Percentiles rank a stretch among this genome's conserved stretches.
These are phyloP conservation scores for Rhizopus microsporus DNA, from an alignment of 371 early-diverging fungal genomes.

Conservation along the genomic window DNA sequence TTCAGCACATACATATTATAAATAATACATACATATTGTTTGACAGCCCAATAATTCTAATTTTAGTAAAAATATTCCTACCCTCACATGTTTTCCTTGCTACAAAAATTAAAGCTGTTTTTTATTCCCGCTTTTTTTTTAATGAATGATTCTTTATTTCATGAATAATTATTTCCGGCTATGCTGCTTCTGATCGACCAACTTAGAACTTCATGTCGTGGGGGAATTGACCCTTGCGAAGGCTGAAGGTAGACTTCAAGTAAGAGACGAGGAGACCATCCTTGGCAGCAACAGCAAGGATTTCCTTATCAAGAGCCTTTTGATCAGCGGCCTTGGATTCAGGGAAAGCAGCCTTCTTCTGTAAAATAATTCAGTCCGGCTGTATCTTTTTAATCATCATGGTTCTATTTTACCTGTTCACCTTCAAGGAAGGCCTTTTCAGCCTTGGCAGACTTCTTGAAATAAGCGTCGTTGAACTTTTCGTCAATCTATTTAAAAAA, in stretches of 20 bases:
- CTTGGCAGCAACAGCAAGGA: constrained; percentile 81
- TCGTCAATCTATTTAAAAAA: constrained; percentile 44
- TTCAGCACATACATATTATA: too few relatives aligned
- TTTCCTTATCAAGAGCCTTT: constrained; percentile 80
- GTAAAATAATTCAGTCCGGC: constrained; percentile 3
- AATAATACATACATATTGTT: background rate
- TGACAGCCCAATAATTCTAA: background rate
- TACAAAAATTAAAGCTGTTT: background rate
- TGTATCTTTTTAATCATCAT: background rate
- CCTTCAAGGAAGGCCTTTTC: constrained; percentile 85
- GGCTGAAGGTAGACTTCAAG: constrained; percentile 82
- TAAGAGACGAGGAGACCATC: constrained; percentile 81
- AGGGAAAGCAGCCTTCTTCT: constrained; percentile 65
- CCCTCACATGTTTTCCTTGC: background rate
- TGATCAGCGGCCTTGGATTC: constrained; percentile 77
- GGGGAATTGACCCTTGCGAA: constrained; percentile 93
- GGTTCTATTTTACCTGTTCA: constrained; percentile 33
- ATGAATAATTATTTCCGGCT: background rate
- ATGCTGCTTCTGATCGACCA: background rate
- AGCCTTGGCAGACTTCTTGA: constrained; percentile 74
- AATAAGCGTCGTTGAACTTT: constrained; percentile 87
- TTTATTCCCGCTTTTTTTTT: constrained; percentile 7
- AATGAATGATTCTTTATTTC: background rate
- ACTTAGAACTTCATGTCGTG: constrained; percentile 91
- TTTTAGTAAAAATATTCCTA: background rate